These are phyloP conservation scores for Neonectria faginata DNA, from an alignment of 2,329 filamentous ascomycete genomes.

Conservation along the genomic window DNA sequence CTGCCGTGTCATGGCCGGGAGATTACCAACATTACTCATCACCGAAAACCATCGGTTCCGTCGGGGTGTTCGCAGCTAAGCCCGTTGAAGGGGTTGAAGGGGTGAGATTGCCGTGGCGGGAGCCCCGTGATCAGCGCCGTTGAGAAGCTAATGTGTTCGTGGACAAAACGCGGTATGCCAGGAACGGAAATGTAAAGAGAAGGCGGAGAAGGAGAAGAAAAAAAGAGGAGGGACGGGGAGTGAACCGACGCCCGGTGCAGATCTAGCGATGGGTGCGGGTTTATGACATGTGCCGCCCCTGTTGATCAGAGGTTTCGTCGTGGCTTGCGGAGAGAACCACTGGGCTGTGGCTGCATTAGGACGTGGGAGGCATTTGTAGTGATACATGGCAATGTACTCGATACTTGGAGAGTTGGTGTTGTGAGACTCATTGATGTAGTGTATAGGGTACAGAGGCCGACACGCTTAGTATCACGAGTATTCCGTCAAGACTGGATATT, in stretches of 20 bases:
- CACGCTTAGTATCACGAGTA: not conserved
- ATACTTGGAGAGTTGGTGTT: not conserved
- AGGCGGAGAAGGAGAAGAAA: not conserved
- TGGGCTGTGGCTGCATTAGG: not conserved
- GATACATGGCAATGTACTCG: not conserved
- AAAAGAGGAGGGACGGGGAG: not conserved
- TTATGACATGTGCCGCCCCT: not conserved
- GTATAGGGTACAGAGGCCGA: not conserved
- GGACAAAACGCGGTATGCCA: not conserved
- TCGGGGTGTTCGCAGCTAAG: not conserved
- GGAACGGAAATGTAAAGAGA: not conserved
- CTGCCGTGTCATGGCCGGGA: not conserved
- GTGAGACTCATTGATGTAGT: not conserved
- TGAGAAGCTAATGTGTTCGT: constrained; percentile 22
- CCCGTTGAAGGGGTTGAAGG: constrained; percentile 7
- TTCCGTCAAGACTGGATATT: not conserved
- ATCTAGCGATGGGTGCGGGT: not conserved
- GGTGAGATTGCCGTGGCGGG: constrained; percentile 21
- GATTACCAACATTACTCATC: constrained; percentile 34
- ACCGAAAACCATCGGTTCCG: not conserved
- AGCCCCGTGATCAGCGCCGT: constrained; percentile 26
- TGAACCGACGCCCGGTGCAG: not conserved
- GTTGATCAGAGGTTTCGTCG: not conserved
- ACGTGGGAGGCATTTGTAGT: not conserved
- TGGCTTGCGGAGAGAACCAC: not conserved